Percentiles rank a stretch among this genome's conserved stretches.
Evolutionary conservation across 176 grass and related monocot species (phyloP).

Genomic region (Thalia dealbata): DNA sequence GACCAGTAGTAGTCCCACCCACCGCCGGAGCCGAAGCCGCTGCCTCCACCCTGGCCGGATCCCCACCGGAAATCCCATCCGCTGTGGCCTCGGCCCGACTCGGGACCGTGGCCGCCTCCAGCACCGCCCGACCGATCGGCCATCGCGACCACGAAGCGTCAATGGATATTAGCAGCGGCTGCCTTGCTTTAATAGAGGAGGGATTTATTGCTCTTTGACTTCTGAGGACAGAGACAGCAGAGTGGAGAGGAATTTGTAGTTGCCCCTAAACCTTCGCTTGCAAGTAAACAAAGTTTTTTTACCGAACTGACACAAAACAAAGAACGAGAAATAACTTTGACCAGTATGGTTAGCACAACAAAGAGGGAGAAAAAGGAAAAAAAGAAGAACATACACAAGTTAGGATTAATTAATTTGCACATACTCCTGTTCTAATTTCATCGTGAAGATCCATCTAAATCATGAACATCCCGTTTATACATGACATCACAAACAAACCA

Average conservation of each 20-base stretch:
- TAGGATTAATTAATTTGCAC: neutral
- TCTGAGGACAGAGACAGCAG: no score
- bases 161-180: neutral
- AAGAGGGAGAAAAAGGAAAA: no score
- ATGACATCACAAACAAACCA: neutral
- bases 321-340: no score
- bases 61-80: neutral
- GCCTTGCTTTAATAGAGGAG: neutral
- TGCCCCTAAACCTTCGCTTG: no score
- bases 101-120: neutral
- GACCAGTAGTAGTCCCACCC: constrained; percentile 9
- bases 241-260: no score
- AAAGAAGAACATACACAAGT: no score
- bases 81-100: neutral
- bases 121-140: neutral
- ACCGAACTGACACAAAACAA: no score
- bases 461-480: neutral
- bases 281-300: no score
- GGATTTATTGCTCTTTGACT: neutral
- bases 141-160: neutral
- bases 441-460: neutral
- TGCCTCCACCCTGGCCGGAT: neutral
- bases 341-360: no score
- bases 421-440: neutral
- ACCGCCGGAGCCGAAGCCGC: neutral